A percentile compares a stretch with the other conserved stretches of the same genome.
Conservation (phyloP, 805 yeast genomes). For the Myxozyma lipomycoides region DNA sequence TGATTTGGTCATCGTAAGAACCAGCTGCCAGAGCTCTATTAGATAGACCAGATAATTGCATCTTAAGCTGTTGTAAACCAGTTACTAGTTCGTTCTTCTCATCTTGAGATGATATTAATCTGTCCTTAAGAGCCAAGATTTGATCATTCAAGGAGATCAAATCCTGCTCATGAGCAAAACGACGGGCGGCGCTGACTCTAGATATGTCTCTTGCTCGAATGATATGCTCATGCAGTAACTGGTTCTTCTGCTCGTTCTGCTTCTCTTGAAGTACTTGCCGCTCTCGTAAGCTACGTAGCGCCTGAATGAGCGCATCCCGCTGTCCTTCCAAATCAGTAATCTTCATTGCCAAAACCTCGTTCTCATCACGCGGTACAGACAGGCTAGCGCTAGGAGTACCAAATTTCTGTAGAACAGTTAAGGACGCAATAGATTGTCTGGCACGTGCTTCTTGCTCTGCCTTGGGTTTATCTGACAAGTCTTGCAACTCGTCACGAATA, state of each 20-base stretch:
- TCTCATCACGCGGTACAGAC: not conserved
- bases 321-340: constrained; percentile 33
- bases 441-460: constrained; percentile 8
- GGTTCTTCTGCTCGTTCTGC: constrained; percentile 20
- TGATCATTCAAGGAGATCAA: constrained; percentile 20
- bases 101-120: constrained; percentile 37
- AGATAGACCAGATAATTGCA: constrained; percentile 1
- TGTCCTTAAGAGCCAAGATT: constrained; percentile 24
- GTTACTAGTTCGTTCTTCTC: constrained; percentile 23
- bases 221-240: constrained; percentile 10
- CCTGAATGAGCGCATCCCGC: constrained; percentile 40
- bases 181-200: constrained; percentile 6
- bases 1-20: not conserved
- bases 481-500: constrained; percentile 23
- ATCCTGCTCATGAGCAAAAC: constrained; percentile 8
- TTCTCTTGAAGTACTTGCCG: constrained; percentile 40
- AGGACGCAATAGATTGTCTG: constrained; percentile 12
- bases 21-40: not conserved
- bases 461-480: constrained; percentile 5
- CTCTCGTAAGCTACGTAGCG: constrained; percentile 41
- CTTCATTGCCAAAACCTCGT: constrained; percentile 6
- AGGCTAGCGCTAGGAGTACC: not conserved
- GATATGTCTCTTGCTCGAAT: constrained; percentile 11
- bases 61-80: constrained; percentile 13
- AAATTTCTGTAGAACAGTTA: constrained; percentile 3